Evolutionary conservation across 2,329 filamentous ascomycete genomes (phyloP), one percentile per base, ranked within the genome.

Genomic region (Verticillium dahliae): DNA sequence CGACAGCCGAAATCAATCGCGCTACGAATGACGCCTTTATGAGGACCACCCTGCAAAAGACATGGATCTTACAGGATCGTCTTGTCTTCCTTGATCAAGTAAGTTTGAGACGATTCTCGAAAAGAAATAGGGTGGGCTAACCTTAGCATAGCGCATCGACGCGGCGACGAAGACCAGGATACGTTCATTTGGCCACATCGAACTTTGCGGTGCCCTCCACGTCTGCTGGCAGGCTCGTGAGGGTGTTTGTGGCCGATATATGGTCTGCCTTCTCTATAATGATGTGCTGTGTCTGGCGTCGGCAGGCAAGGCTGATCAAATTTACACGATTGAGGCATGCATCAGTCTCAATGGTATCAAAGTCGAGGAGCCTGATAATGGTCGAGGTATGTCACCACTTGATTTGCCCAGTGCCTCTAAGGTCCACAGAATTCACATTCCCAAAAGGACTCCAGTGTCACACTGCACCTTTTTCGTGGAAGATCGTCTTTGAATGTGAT

Each of bases 391-490:
- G 77, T 56, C 9, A n/a, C 27, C 27, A 27, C 27, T 27, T 37
- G 22, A 10, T 41, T 18, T 9, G n/a, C n/a, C 10, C 31, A 6
- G 27, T 4, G 3, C 27, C 27, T 33, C 4, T 33, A 2, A 35
- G 14, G 13, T 35, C 13, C 56, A 63, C 50, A 6, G 7, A 61
- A 58, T 67, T 72, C 50, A 72, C 57, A 13, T 59, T 9, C 61
- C n/a, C 22, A 56, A 56, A 63, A 96, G 92, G 92, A 0, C 73
- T 98, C 7, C 92, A 94, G 79, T 97, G 92, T 69, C 89, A 95
- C 65, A 91, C 90, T 3, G 90, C 91, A 1, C 87, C 90, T 0
- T 91, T 91, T 72, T 95, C 92, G 1, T 98, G 93, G 94, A 99
- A 98, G 72, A 70, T 97, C 11, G 81, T 91, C 2, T 97, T 98